Conservation (phyloP, 495 filamentous ascomycete species). For the Neurospora sp. region DNA sequence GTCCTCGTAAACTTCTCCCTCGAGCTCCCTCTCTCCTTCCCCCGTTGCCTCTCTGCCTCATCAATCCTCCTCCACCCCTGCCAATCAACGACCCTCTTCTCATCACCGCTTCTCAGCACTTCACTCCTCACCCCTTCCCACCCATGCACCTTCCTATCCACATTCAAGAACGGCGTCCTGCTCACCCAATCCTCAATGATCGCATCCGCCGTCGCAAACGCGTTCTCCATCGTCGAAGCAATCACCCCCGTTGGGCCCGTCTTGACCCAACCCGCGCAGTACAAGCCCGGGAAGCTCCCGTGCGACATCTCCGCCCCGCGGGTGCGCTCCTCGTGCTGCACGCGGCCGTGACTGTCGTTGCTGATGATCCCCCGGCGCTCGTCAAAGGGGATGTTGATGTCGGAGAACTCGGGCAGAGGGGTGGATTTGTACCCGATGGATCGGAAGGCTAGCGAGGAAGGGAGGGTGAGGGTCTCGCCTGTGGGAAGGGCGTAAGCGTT, state of each 20-base stretch:
- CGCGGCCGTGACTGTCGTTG: constrained; percentile 74
- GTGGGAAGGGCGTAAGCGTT: constrained; percentile 44
- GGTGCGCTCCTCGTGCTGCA: constrained; percentile 29
- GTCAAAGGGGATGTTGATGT: constrained; percentile 77
- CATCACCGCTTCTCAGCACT: constrained; percentile 17
- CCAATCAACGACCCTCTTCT: constrained; percentile 57
- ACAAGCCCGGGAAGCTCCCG: constrained; percentile 60
- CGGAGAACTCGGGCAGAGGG: constrained; percentile 60
- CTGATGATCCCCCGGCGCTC: constrained; percentile 60
- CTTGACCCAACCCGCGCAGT: constrained; percentile 96
- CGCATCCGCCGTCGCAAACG: constrained; percentile 77
- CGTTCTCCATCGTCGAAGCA: constrained; percentile 91
- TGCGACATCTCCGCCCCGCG: constrained; percentile 14
- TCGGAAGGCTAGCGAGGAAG: constrained; percentile 66
- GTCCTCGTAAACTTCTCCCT: constrained; percentile 76
- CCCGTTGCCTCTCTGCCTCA: constrained; percentile 57
- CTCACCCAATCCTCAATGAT: constrained; percentile 63
- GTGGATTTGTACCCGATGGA: constrained; percentile 87
- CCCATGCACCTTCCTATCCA: constrained; percentile 38
- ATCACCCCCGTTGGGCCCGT: constrained; percentile 92
- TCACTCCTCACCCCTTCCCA: constrained; percentile 64
- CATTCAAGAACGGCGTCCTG: constrained; percentile 35
- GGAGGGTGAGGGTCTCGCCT: constrained; percentile 29
- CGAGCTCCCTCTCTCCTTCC: constrained; percentile 56
- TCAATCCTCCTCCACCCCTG: constrained; percentile 82